phyloP scores from a whole-genome alignment of 78 protist species.

The Diacronema lutheri region DNA sequence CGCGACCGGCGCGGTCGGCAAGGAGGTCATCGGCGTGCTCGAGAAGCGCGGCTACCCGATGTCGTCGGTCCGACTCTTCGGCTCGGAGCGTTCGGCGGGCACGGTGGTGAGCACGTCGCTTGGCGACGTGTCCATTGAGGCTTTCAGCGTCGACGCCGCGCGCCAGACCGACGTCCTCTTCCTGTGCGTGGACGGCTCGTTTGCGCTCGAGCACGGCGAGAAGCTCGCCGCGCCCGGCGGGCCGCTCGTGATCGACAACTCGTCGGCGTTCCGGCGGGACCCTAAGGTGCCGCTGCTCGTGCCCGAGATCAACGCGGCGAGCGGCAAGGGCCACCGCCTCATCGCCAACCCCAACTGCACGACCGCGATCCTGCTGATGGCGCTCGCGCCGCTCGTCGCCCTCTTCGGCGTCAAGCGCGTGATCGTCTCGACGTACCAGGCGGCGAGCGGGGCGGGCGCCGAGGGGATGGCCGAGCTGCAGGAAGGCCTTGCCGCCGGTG shows the following conservation, averaged over 20 bases:
- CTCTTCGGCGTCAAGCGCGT: neutral
- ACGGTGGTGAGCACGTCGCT: neutral
- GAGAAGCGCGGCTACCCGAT: neutral
- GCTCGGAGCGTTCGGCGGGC: conserved; percentile 39
- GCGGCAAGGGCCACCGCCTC: neutral
- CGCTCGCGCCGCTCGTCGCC: conserved; percentile 36
- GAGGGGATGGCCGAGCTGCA: conserved; percentile 33
- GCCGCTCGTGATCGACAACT: conserved; percentile 38
- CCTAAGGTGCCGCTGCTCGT: conserved; percentile 3
- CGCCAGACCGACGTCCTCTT: conserved; percentile 18
- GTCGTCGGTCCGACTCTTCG: conserved; percentile 23
- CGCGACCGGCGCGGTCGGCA: conserved; percentile 42
- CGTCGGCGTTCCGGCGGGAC: conserved; percentile 35
- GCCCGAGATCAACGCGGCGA: conserved; percentile 45
- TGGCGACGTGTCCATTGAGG: conserved; percentile 6
- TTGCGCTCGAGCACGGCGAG: conserved; percentile 4
- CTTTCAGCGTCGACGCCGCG: conserved; percentile 25
- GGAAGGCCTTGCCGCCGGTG: neutral
- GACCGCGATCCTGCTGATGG: conserved; percentile 45
- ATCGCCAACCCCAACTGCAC: conserved; percentile 54
- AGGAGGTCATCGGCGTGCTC: conserved; percentile 8
- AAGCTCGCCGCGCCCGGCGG: neutral
- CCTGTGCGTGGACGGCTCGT: conserved; percentile 39
- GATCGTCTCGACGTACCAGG: conserved; percentile 14
- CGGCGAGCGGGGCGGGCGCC: conserved; percentile 40